Base-by-base conservation (phyloP, 1,284 basidiomycete genomes). In the Sporisorium scitamineum region DNA sequence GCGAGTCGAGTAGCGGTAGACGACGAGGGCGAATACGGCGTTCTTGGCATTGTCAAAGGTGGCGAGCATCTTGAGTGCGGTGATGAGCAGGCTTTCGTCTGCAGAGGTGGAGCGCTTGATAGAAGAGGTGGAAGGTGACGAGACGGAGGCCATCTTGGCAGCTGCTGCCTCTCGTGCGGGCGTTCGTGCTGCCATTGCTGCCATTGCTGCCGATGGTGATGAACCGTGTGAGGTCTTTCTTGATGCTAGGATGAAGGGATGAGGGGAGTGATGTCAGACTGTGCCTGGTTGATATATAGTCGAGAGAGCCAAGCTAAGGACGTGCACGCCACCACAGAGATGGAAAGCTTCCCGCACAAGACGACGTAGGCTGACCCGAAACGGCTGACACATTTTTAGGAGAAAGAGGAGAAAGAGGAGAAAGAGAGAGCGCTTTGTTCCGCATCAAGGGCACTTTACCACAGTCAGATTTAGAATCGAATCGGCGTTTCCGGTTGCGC, bases 161-260 rank as follows among this genome's bases (percentile, higher is more conserved):
- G 69, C 69, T 16, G 65, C 74, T 8, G 87, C 80, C 91, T 92
- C 47, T 87, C 87, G 64, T 5, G 70, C 70, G 24, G 65, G 65
- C 13, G 61, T 73, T 42, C 70, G 53, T n/a, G 65, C 60, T 20
- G 70, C 64, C 70, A 73, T 73, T 39, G 27, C 48, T 26, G 16
- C 13, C 13, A 8, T 42, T 6, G 13, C n/a, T n/a, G n/a, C n/a
- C n/a, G n/a, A n/a, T n/a, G n/a, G n/a, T n/a, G n/a, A n/a, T n/a
- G n/a, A n/a, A n/a, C n/a, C n/a, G n/a, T n/a, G n/a, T n/a, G n/a
- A n/a, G n/a, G n/a, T n/a, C n/a, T n/a, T n/a, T n/a, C n/a, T n/a
- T n/a, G n/a, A n/a, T n/a, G n/a, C n/a, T n/a, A n/a, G n/a, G n/a
- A n/a, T n/a, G n/a, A n/a, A n/a, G n/a, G n/a, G n/a, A n/a, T n/a